Evolutionary conservation across 2,329 filamentous ascomycete genomes (phyloP), one percentile per base, ranked within the genome.

Genomic region (Exutisphaerella laricina): DNA sequence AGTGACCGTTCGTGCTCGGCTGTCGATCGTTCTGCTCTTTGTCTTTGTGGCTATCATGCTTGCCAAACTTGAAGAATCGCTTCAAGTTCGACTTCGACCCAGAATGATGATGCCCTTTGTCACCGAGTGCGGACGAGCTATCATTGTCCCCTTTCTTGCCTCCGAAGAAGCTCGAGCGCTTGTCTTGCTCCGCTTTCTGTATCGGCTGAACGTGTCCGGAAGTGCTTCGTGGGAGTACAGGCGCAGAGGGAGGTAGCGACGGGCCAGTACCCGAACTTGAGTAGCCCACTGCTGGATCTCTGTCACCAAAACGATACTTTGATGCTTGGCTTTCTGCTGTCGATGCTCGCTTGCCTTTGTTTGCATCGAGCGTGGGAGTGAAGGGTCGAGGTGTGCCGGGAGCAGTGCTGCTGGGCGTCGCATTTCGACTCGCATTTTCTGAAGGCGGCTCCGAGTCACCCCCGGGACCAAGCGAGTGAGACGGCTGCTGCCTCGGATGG

Each of bases 51-150:
- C 87, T 88, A 54, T 77, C 68, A 53, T 81, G 75, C 2, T 79
- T 77, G 48, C 88, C 81, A 20, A 50, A 45, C 66, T 83, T 92
- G 72, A 98, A 94, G 64, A 98, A 98, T n/a, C 92, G 79, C 69
- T 95, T 96, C 48, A 98, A 68, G 58, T 97, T 90, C 3, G 85
- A 83, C 85, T 97, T 97, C 4, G 92, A 96, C 16, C 85, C 81
- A 2, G 54, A 51, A 43, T 60, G 57, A 17, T 49, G 48, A 29
- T 58, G 47, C 4, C 47, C 54, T 38, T 75, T 72, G 14, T 62
- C 67, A 30, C 62, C 60, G 53, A 51, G 40, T 39, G 40, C 65
- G 51, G 49, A 58, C 47, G 51, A 55, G 41, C 48, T 57, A 16
- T 78, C 70, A 41, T 70, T 65, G 33, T 75, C 69, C 21, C 81